These are phyloP conservation scores for Clonostachys sp. DNA, from an alignment of 2,329 filamentous ascomycete genomes.

Conservation along the genomic window DNA sequence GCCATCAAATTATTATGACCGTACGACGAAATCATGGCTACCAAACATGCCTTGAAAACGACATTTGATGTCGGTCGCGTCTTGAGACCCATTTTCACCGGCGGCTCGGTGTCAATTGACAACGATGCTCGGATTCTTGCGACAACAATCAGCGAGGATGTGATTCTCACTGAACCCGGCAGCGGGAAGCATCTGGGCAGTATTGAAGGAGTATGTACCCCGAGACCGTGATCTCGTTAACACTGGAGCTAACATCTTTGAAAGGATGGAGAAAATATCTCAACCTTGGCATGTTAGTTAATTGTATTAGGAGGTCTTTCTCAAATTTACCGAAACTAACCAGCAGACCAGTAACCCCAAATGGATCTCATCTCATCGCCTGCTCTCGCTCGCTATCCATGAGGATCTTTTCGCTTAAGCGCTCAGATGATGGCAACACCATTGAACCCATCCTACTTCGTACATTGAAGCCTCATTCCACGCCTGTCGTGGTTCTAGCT, in stretches of 20 bases:
- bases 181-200: slow-evolving; percentile 78
- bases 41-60: slow-evolving; percentile 66
- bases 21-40: slow-evolving; percentile 43
- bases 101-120: slow-evolving; percentile 81
- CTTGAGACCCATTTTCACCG: slow-evolving; percentile 90
- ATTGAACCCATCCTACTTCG: slow-evolving; percentile 67
- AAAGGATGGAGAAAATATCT: slow-evolving; percentile 76
- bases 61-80: slow-evolving; percentile 83
- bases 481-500: slow-evolving; percentile 81
- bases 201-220: slow-evolving; percentile 69
- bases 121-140: slow-evolving; percentile 77
- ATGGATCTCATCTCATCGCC: slow-evolving; percentile 79
- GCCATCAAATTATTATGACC: slow-evolving; percentile 5
- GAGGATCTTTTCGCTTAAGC: slow-evolving; percentile 77
- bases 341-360: slow-evolving; percentile 66
- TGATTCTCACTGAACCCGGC: slow-evolving; percentile 76
- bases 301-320: not conserved
- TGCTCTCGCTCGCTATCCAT: slow-evolving; percentile 96
- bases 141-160: slow-evolving; percentile 89
- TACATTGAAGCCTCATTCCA: slow-evolving; percentile 83
- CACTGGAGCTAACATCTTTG: slow-evolving; percentile 8
- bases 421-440: slow-evolving; percentile 48
- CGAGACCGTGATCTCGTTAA: not conserved
- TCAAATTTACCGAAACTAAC: not conserved
- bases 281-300: slow-evolving; percentile 59